Base-by-base conservation (phyloP, 805 yeast genomes). In the Pichia cephalocereana region DNA sequence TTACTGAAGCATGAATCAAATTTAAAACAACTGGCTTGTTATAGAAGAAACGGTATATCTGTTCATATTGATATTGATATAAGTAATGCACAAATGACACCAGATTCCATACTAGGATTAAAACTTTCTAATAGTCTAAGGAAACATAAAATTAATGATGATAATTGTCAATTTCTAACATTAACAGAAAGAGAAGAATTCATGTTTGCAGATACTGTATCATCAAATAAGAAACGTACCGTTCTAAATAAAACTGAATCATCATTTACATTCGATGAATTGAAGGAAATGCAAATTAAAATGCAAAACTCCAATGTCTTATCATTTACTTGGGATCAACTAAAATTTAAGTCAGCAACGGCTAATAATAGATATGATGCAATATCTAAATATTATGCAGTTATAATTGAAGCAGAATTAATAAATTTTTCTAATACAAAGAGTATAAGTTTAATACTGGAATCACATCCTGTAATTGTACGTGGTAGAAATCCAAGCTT, bases 401-500 rank as follows among this genome's bases (percentile, higher is more conserved):
- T 51, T 55, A 52, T 46, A 52, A 49, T 50, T 39, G 53, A 23
- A 50, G 53, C 26, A 39, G 51, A 32, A 54, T 55, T 40, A 45
- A 54, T 32, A 42, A 57, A 38, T 55, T 23, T 23, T 6, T 23
- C 26, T 1, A 49, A 37, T 59, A 59, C 8, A 58, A 59, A 45
- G 12, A 54, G 56, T 46, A 49, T 57, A 10, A 52, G 53, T 9
- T 44, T 50, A 30, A 19, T 52, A 10, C 53, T 57, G 8, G 46
- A 49, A 19, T 62, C 66, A 0, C 47, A 70, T 32, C 78, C 77
- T 2, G 71, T 76, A 8, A 71, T 74, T 30, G 80, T 75, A 6
- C 58, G 80, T 52, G 80, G 80, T 7, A 60, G 80, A 45, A 75
- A 75, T 53, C 80, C 80, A 7, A 67, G 74, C 26, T 76, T 76